phyloP scores from a whole-genome alignment of 1,139 yeast species.

The Blastobotrys malaysiensis region DNA sequence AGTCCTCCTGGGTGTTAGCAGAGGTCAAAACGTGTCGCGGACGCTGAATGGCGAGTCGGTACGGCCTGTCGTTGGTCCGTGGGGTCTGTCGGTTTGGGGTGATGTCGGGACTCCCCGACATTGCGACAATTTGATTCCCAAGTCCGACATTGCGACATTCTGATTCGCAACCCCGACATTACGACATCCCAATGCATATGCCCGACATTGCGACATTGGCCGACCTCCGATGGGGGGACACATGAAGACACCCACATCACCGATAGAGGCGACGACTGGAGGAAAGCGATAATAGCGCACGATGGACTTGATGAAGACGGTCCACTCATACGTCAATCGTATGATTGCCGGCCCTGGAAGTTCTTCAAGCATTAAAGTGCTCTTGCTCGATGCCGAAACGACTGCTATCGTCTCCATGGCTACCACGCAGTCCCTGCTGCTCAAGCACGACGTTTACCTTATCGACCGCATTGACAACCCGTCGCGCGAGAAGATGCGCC shows the following conservation, averaged over 20 bases:
- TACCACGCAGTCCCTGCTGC: constrained; percentile 78
- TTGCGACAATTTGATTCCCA: background rate
- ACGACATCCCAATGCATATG: background rate
- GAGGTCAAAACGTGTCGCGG: no score
- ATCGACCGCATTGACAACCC: constrained; percentile 66
- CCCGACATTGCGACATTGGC: background rate
- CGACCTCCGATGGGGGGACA: background rate
- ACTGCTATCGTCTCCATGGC: constrained; percentile 79
- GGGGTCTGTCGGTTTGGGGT: background rate
- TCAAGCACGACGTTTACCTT: constrained; percentile 75
- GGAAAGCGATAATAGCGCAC: background rate
- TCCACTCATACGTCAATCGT: constrained; percentile 46
- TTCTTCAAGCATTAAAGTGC: constrained; percentile 53
- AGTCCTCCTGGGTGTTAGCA: no score
- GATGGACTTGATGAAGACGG: constrained; percentile 51
- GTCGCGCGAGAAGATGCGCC: constrained; percentile 71
- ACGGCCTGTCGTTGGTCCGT: background rate
- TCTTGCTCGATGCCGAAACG: constrained; percentile 74
- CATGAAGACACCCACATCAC: background rate
- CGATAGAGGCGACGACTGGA: background rate
- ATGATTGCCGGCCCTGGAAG: constrained; percentile 36
- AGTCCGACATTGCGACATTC: no score
- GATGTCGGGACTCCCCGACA: background rate
- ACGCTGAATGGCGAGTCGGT: no score
- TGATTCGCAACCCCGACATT: background rate